phyloP scores from a whole-genome alignment of 2,329 filamentous ascomycete species.

The Trichoderma pleuroti region DNA sequence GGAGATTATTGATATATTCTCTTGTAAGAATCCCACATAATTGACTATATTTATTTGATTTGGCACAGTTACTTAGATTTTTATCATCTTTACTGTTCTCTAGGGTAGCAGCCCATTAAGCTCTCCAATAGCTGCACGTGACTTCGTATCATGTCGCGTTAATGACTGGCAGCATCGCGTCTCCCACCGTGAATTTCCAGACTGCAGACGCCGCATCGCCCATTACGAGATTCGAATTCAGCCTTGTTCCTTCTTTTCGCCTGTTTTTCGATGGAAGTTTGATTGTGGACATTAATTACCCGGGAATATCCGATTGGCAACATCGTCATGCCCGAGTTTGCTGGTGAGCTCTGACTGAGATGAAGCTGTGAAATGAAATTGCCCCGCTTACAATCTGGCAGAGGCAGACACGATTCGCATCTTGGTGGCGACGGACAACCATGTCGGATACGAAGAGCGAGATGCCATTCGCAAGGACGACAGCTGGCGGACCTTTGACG shows the following conservation, averaged over 20 bases:
- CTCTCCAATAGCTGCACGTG: slow-evolving; percentile 26
- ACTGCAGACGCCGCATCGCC: background rate
- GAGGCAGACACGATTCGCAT: slow-evolving; percentile 86
- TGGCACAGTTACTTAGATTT: background rate
- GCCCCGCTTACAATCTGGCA: slow-evolving; percentile 24
- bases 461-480: slow-evolving; percentile 94
- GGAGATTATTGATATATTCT: no score
- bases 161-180: slow-evolving; percentile 14
- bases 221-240: background rate
- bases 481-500: slow-evolving; percentile 94
- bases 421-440: slow-evolving; percentile 90
- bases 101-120: background rate
- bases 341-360: slow-evolving; percentile 24
- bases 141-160: slow-evolving; percentile 30
- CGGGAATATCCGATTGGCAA: background rate
- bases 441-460: slow-evolving; percentile 94
- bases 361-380: background rate
- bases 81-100: background rate
- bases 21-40: background rate
- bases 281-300: background rate
- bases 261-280: background rate
- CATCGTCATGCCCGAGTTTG: slow-evolving; percentile 31
- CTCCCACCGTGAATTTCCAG: slow-evolving; percentile 10
- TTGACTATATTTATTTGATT: background rate
- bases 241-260: background rate